Base-by-base conservation (phyloP, 345 rosid species). In the Moricandia moricandioides region DNA sequence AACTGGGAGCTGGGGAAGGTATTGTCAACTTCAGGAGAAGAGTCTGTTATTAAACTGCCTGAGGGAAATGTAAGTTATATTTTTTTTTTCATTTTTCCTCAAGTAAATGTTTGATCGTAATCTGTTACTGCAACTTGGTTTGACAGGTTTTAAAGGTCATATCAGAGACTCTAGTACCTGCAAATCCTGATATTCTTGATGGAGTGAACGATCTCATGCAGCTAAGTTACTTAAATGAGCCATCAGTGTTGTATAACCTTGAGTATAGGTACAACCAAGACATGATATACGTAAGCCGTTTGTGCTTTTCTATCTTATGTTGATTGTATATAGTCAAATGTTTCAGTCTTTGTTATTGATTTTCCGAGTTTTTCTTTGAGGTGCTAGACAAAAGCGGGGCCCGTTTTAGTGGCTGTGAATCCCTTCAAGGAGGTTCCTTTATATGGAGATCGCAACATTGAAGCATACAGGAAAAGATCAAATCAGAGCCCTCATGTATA, bases 161-260 rank as follows among this genome's bases (percentile, higher is more conserved):
- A 12, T 78, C 85, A 47, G 84, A 76, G 35, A 85, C 85, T 35
- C 85, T 94, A 71, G 86, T 90, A 59, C 93, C 98, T 67, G 92
- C 98, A 70, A 94, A 91, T 83, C 96, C 98, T 3, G 90, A 88
- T 77, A 84, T 94, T 62, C 87, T 94, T 45, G 90, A 86, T 78
- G 96, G 93, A 45, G 95, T 85, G 61, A 90, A 87, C 67, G 95
- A 94, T 81, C 96, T 94, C 71, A 82, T 85, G 75, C 94, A 88
- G 70, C 91, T 94, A 81, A 88, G 93, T 90, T 94, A 86, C 86
- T 82, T 94, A 81, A 94, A 91, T 61, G 98, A 94, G 74, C 98
- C 97, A 37, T 85, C 97, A 2, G 89, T 91, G 76, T 85, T 94
- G 87, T 83, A 90, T 83, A 94, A 91, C 83, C 89, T 94, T 60